Base-by-base conservation (phyloP, 2,329 filamentous ascomycete genomes). In the Aspergillus fischeri region DNA sequence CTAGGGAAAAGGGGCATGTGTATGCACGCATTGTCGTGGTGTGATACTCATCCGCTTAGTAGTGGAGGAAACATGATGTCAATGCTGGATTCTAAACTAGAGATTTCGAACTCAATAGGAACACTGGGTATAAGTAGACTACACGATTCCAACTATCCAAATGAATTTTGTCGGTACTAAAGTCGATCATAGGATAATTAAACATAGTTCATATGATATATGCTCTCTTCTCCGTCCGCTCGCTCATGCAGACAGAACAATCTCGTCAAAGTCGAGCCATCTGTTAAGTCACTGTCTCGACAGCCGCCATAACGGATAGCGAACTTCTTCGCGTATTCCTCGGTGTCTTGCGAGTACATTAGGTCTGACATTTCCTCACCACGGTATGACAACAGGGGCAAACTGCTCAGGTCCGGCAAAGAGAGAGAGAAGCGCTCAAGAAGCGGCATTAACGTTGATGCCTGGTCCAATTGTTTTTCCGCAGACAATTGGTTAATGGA, bases 261-360 rank as follows among this genome's bases (percentile, higher is more conserved):
- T 67, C 90, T 86, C 29, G 76, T 73, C 1, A 83, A 78, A 63
- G 32, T 68, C 47, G 59, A 67, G 51, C 67, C 68, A 64, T 65
- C 63, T 71, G 66, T 67, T 55, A 66, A 69, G 27, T 68, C 68
- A 8, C 74, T 71, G 2, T 67, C 71, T 25, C 70, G 70, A 66
- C 91, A 96, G 0, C 83, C 83, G n/a, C 91, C 91, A 14, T 91
- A 81, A 3, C 83, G 76, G 52, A 75, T 72, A 47, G 86, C 82
- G 67, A 94, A 93, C 14, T 77, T 66, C 0, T 73, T 67, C 4
- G 82, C 77, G 66, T 87, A 91, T 5, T 80, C 75, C 0, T 71
- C 59, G 2, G 85, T 82, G 2, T 73, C 71, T 1, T 70, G 67
- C 77, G 75, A 4, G 66, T 68, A 1, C 76, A 61, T 2, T 70